A percentile compares a stretch with the other conserved stretches of the same genome.
phyloP scores from a whole-genome alignment of 129 eudicot genomes.

The Kitagawia praeruptora region DNA sequence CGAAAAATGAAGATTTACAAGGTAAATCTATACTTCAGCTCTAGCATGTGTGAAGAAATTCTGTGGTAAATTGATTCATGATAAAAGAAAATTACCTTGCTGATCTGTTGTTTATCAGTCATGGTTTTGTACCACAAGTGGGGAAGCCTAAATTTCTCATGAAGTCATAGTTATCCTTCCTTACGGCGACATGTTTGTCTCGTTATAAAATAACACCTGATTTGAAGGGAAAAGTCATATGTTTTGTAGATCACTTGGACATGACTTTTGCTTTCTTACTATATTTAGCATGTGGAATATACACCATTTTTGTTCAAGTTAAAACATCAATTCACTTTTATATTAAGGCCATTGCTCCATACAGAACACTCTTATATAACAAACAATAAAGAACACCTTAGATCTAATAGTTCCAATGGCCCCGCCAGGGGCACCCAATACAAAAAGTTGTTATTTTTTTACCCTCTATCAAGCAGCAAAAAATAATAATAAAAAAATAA shows the following conservation, averaged over 20 bases:
- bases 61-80: background rate
- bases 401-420: too few relatives aligned
- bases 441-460: too few relatives aligned
- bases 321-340: background rate
- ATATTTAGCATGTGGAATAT: background rate
- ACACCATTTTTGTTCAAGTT: background rate
- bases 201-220: background rate
- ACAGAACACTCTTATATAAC: too few relatives aligned
- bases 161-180: background rate
- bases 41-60: background rate
- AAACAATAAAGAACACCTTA: too few relatives aligned
- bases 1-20: slow-evolving; percentile 56
- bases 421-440: too few relatives aligned
- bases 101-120: too few relatives aligned
- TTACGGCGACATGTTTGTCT: background rate
- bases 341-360: too few relatives aligned
- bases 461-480: too few relatives aligned
- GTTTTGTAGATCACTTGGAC: background rate
- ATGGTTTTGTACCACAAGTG: background rate
- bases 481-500: too few relatives aligned
- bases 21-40: slow-evolving; percentile 19
- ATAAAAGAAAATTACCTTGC: background rate
- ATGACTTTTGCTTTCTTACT: background rate
- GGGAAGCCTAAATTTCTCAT: background rate
- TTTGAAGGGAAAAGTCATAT: background rate